phyloP scores from a whole-genome alignment of 225 moss, liverwort and hornwort species.

The Bryum argenteum region DNA sequence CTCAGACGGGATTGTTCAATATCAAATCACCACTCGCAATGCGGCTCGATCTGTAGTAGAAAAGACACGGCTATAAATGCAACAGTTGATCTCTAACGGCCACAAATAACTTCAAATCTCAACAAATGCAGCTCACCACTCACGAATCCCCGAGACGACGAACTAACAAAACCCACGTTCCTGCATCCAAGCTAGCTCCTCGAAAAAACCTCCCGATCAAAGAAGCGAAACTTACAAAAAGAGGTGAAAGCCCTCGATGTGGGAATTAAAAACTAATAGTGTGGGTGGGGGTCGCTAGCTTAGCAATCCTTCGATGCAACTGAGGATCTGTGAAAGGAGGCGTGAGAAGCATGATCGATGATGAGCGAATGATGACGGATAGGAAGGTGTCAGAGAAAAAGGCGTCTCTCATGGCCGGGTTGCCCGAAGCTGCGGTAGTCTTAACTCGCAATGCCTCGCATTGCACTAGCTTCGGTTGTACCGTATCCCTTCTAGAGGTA shows the following conservation, averaged over 20 bases:
- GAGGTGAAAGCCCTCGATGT: background rate
- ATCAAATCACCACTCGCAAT: too few species aligned
- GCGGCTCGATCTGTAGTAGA: conserved; percentile 11
- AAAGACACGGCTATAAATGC: conserved; percentile 15
- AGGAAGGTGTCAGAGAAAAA: conserved; percentile 1
- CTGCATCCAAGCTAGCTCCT: too few species aligned
- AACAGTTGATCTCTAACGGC: background rate
- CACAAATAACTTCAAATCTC: background rate
- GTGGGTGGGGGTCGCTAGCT: background rate
- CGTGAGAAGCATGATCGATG: conserved; percentile 14
- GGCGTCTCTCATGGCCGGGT: background rate
- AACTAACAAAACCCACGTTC: background rate
- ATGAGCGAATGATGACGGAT: conserved; percentile 17
- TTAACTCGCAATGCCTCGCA: background rate
- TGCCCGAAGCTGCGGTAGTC: background rate
- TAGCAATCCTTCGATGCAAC: too few species aligned
- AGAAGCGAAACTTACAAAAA: conserved; percentile 1
- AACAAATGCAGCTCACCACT: background rate
- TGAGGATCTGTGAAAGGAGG: conserved; percentile 7
- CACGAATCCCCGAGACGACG: background rate
- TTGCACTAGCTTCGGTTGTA: too few species aligned
- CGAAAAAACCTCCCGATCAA: background rate
- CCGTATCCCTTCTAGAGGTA: too few species aligned
- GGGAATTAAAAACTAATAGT: too few species aligned
- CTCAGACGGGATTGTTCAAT: background rate